phyloP scores from a whole-genome alignment of 768 basidiomycete genomes.

The Boletus rubescentipes region DNA sequence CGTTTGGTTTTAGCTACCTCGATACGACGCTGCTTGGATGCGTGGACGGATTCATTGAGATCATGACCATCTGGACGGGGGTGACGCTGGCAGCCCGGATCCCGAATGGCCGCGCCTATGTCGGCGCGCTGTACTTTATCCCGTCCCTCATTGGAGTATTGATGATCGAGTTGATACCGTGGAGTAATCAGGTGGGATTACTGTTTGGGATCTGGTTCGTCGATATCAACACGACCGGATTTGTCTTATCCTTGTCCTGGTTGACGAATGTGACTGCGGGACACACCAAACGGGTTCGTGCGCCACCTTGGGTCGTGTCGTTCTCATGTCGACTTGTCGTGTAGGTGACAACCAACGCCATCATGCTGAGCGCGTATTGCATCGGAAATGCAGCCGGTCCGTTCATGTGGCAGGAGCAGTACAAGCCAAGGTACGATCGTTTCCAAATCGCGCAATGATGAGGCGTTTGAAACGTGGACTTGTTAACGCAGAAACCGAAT shows the following conservation, averaged over 20 bases:
- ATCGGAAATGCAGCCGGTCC: slow-evolving; percentile 68
- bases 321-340: background rate
- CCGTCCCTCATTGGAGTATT: slow-evolving; percentile 65
- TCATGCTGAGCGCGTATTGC: slow-evolving; percentile 72
- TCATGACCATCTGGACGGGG: slow-evolving; percentile 68
- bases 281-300: slow-evolving; percentile 69
- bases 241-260: slow-evolving; percentile 64
- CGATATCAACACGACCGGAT: slow-evolving; percentile 56
- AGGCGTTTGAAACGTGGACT: too few species aligned
- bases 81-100: slow-evolving; percentile 56
- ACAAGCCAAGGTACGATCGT: slow-evolving; percentile 55
- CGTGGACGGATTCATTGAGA: slow-evolving; percentile 64
- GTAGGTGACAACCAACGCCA: slow-evolving; percentile 51
- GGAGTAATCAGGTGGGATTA: slow-evolving; percentile 63
- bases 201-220: slow-evolving; percentile 42
- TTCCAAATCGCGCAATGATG: too few species aligned
- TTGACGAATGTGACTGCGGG: slow-evolving; percentile 63
- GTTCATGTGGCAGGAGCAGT: slow-evolving; percentile 74
- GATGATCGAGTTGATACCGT: slow-evolving; percentile 63
- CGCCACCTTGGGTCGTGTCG: slow-evolving; percentile 7
- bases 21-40: slow-evolving; percentile 71
- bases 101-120: slow-evolving; percentile 60
- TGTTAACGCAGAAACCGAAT: slow-evolving; percentile 52
- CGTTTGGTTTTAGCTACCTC: slow-evolving; percentile 61
- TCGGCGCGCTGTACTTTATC: slow-evolving; percentile 57